These are phyloP conservation scores for Phallus indusiatus DNA, from an alignment of 768 basidiomycete genomes.

Conservation along the genomic window DNA sequence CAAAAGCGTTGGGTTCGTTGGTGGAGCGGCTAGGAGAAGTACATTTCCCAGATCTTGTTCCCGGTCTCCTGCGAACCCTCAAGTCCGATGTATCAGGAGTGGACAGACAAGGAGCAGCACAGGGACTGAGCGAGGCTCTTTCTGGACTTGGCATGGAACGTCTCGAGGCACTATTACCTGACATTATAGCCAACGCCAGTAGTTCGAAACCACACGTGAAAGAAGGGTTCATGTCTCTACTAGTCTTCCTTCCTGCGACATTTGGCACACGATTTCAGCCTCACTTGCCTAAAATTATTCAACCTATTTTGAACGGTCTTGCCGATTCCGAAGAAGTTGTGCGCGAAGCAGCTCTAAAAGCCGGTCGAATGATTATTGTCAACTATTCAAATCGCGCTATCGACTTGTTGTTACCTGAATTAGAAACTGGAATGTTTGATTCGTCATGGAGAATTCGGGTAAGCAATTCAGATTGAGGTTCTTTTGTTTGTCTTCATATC, in stretches of 20 bases:
- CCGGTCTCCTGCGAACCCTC: conserved; percentile 76
- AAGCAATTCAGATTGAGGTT: conserved; percentile 18
- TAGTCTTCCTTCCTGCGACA: conserved; percentile 91
- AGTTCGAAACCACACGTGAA: conserved; percentile 85
- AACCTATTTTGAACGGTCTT: conserved; percentile 84
- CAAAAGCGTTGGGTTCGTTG: conserved; percentile 92
- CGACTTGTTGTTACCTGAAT: conserved; percentile 86
- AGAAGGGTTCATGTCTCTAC: conserved; percentile 97
- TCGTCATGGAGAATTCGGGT: conserved; percentile 91
- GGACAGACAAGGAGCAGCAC: conserved; percentile 95
- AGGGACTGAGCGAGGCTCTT: conserved; percentile 91
- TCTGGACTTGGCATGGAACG: conserved; percentile 97
- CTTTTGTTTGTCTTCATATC: not conserved
- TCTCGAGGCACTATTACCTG: conserved; percentile 86
- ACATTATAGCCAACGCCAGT: conserved; percentile 85
- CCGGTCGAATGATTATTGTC: conserved; percentile 95
- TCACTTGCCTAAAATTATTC: conserved; percentile 88
- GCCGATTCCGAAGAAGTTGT: conserved; percentile 94
- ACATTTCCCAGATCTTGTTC: conserved; percentile 93
- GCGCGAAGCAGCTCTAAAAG: conserved; percentile 94
- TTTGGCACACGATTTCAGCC: conserved; percentile 96
- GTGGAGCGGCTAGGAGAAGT: conserved; percentile 91
- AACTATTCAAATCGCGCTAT: conserved; percentile 91
- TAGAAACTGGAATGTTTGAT: conserved; percentile 94
- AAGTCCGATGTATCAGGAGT: conserved; percentile 92